Percentiles rank a stretch among this genome's conserved stretches.
Conservation (phyloP, 2,329 filamentous ascomycete species). For the Monilinia fructigena region DNA sequence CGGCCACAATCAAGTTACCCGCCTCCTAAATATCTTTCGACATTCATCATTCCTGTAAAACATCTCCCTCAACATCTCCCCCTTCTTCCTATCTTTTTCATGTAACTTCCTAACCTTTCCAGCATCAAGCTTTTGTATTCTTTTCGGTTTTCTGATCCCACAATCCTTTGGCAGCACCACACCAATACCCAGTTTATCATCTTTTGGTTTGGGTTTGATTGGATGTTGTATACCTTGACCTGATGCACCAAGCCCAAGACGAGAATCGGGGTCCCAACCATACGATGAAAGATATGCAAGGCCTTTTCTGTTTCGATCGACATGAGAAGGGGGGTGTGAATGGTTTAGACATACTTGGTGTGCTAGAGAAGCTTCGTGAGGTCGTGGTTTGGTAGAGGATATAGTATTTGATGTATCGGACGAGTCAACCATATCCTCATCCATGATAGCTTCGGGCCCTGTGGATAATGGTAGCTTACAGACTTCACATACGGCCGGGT, state of each 20-base stretch:
- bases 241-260: slow-evolving; percentile 67
- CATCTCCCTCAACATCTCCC: slow-evolving; percentile 63
- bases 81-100: slow-evolving; percentile 59
- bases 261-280: slow-evolving; percentile 73
- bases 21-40: slow-evolving; percentile 61
- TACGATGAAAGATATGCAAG: slow-evolving; percentile 63
- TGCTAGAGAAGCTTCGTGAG: slow-evolving; percentile 62
- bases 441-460: slow-evolving; percentile 33
- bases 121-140: slow-evolving; percentile 60
- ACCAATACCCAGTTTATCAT: slow-evolving; percentile 73
- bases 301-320: slow-evolving; percentile 70
- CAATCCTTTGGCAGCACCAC: slow-evolving; percentile 44
- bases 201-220: slow-evolving; percentile 67
- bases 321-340: slow-evolving; percentile 68
- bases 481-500: slow-evolving; percentile 49
- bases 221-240: slow-evolving; percentile 73
- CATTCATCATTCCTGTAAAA: slow-evolving; percentile 76
- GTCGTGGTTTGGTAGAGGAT: slow-evolving; percentile 25
- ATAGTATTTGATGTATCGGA: background rate
- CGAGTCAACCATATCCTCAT: background rate
- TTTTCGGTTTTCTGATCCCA: slow-evolving; percentile 43
- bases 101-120: slow-evolving; percentile 65
- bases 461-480: slow-evolving; percentile 59
- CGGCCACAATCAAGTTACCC: background rate
- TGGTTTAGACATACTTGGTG: slow-evolving; percentile 70